Conservation (phyloP, 2,329 filamentous ascomycete species). For the Thielaviopsis euricoi region DNA sequence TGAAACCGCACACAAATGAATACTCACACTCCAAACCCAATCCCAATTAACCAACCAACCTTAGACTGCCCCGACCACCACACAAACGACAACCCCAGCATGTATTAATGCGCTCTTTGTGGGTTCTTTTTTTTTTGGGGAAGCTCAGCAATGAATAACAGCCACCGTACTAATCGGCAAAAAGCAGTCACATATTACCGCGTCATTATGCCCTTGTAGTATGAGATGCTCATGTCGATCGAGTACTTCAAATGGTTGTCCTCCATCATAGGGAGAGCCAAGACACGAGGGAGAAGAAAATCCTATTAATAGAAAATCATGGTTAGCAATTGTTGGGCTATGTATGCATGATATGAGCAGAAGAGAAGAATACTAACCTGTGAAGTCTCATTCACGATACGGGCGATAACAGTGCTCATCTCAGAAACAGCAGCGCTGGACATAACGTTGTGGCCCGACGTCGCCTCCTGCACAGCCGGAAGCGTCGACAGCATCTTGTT, state of each 20-base stretch:
- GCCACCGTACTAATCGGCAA: not conserved
- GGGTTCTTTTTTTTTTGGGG: not conserved
- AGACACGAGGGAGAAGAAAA: slow-evolving; percentile 25
- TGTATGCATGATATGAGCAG: too few relatives aligned
- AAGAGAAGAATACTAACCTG: slow-evolving; percentile 38
- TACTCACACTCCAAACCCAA: not conserved
- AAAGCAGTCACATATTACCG: slow-evolving; percentile 10
- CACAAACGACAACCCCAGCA: not conserved
- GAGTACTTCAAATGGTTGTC: slow-evolving; percentile 57
- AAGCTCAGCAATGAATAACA: not conserved
- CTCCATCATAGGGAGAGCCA: slow-evolving; percentile 51
- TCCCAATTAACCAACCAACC: not conserved
- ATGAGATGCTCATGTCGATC: slow-evolving; percentile 49
- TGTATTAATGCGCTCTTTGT: not conserved
- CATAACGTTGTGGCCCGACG: slow-evolving; percentile 24
- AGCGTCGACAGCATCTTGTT: slow-evolving; percentile 41
- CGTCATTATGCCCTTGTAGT: slow-evolving; percentile 49
- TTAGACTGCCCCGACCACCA: not conserved
- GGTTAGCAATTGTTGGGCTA: slow-evolving; percentile 12
- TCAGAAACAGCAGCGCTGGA: slow-evolving; percentile 63
- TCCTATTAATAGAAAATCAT: slow-evolving; percentile 1
- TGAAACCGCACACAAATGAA: not conserved
- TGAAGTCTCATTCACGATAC: slow-evolving; percentile 38
- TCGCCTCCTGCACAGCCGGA: slow-evolving; percentile 34
- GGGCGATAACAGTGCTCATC: slow-evolving; percentile 60